Base-by-base conservation (phyloP, 1,284 basidiomycete species). In the Cystobasidium slooffiae region DNA sequence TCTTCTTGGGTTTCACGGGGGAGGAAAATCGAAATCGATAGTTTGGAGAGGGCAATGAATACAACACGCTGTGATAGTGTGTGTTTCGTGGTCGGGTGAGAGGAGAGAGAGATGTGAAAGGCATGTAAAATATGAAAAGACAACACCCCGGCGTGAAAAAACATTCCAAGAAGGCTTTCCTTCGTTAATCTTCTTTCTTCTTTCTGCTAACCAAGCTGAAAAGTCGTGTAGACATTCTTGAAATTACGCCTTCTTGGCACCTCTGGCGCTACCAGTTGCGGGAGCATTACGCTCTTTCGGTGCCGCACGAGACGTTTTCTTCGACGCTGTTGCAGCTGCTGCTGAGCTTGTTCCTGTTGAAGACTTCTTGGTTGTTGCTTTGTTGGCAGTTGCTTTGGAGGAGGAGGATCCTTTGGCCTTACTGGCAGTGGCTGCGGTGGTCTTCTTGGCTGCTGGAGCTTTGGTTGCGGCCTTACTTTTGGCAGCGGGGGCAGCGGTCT, bases 231-330 rank as follows among this genome's bases (percentile, higher is more conserved):
- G 41, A 56, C 43, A 41, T 41, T 49, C 37, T 55, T 68, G 18
- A 58, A 68, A 59, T 68, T 68, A 56, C 66, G 52, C 39, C 66
- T 59, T 68, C 66, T 68, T 68, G 66, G 66, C 10, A 68, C 53
- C 41, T 68, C 66, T 22, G 58, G 53, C 53, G 10, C 31, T n/a
- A 68, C 39, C 43, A 41, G 66, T 46, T 39, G 66, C 37, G 56
- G 56, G 4, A 68, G 66, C 55, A 56, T 52, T 16, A 68, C 66
- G 66, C 39, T 68, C 39, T 68, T 68, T 68, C 66, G 66, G 66
- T 59, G 66, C 66, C 37, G 46, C 22, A 56, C 66, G 66, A 68
- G 66, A 37, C 66, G 66, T 20, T 24, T 43, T 49, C 66, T 68
- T 68, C 66, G 52, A 41, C 43, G 52, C 66, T 56, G 66, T 22